Evolutionary conservation across 192 early-diverging fungal genomes (phyloP).

Genomic region (Entomortierella parvispora): DNA sequence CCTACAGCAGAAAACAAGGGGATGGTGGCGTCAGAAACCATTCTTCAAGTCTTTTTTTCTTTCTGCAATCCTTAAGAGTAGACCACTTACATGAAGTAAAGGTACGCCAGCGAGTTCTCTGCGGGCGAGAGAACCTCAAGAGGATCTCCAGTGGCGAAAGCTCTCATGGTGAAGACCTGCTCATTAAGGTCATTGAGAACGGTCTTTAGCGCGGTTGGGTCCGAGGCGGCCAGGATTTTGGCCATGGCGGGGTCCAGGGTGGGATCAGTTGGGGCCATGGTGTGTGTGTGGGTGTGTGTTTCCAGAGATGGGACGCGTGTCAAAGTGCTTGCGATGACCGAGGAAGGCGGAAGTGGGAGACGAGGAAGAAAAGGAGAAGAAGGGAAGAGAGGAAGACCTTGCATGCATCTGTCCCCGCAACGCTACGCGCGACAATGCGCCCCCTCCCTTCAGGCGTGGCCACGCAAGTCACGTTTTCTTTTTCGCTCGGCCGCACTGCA

Average conservation of each 20-base stretch:
- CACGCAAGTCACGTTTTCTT: too few relatives aligned
- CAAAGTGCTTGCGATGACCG: background rate
- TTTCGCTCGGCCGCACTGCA: too few relatives aligned
- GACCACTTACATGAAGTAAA: slow-evolving; percentile 66
- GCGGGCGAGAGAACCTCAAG: slow-evolving; percentile 52
- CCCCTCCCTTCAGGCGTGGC: too few relatives aligned
- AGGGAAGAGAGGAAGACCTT: too few relatives aligned
- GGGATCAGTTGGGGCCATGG: slow-evolving; percentile 39
- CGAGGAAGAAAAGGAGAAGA: too few relatives aligned
- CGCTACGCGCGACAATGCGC: too few relatives aligned
- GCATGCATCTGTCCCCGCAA: too few relatives aligned
- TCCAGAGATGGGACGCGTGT: background rate
- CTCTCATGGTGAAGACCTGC: slow-evolving; percentile 20
- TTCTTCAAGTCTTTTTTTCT: background rate
- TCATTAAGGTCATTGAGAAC: slow-evolving; percentile 45
- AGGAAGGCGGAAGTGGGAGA: background rate
- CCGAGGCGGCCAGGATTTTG: slow-evolving; percentile 35
- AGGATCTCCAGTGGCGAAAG: slow-evolving; percentile 49
- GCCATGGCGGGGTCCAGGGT: slow-evolving; percentile 39
- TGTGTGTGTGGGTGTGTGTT: background rate
- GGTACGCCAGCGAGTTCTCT: slow-evolving; percentile 55
- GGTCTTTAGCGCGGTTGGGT: slow-evolving; percentile 20
- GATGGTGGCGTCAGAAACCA: background rate
- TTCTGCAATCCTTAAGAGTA: too few relatives aligned
- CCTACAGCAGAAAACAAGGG: slow-evolving; percentile 5